These are phyloP conservation scores for Russula abietina DNA, from an alignment of 768 basidiomycete genomes.

Conservation along the genomic window DNA sequence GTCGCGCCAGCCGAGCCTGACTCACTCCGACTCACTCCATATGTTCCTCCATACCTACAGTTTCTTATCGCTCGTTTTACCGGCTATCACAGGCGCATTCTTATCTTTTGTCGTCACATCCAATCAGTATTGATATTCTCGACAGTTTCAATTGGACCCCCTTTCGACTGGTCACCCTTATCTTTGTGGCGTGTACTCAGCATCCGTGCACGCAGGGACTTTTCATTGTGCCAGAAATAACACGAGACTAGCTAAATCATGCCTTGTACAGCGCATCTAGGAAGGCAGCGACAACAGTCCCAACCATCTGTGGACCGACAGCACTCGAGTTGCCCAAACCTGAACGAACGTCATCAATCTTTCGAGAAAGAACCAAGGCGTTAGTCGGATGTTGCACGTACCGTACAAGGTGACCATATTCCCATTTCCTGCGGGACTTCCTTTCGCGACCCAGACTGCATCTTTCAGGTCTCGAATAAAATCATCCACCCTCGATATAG, in stretches of 20 bases:
- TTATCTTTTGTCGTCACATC: no score
- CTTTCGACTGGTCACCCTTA: no score
- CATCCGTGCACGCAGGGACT: neutral
- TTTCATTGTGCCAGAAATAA: no score
- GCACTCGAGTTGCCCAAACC: constrained; percentile 26
- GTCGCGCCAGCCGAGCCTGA: no score
- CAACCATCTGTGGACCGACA: constrained; percentile 24
- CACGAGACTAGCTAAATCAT: constrained; percentile 5
- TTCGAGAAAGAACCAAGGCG: neutral
- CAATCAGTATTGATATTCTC: no score
- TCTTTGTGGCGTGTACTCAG: neutral
- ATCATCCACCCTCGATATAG: constrained; percentile 65
- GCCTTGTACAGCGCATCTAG: constrained; percentile 24
- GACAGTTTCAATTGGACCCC: no score
- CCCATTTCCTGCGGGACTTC: constrained; percentile 62
- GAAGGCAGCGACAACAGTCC: constrained; percentile 18
- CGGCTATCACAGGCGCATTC: no score
- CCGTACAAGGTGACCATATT: constrained; percentile 91
- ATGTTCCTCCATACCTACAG: no score
- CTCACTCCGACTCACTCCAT: no score
- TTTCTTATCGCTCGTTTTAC: no score
- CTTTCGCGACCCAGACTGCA: constrained; percentile 64
- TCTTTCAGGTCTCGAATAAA: constrained; percentile 83
- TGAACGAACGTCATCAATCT: neutral
- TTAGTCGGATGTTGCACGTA: constrained; percentile 33